Evolutionary conservation across 148 eudicot genomes (phyloP).

Genomic region (Beta vulgaris): DNA sequence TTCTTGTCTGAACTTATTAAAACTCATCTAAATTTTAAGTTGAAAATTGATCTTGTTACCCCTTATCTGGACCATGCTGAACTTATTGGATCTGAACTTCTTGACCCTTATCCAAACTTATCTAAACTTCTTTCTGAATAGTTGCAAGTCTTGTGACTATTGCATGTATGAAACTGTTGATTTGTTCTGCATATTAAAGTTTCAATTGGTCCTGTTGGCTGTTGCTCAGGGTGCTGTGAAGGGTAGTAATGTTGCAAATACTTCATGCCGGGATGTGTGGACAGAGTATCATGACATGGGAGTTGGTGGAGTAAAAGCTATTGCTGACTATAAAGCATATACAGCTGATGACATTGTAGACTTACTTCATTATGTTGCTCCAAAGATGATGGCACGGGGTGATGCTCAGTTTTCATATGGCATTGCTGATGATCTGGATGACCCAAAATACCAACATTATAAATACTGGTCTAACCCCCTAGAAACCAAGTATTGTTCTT

Average conservation of each 20-base stretch:
- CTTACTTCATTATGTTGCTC: conserved; percentile 82
- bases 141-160: too few species aligned
- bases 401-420: conserved; percentile 83
- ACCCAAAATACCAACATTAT: conserved; percentile 74
- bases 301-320: conserved; percentile 74
- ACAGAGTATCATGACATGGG: conserved; percentile 99
- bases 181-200: neutral
- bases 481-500: conserved; percentile 65
- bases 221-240: conserved; percentile 69
- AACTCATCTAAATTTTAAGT: too few species aligned
- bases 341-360: conserved; percentile 74
- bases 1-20: too few species aligned
- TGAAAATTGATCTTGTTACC: too few species aligned
- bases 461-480: conserved; percentile 97
- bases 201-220: conserved; percentile 4
- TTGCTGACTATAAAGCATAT: conserved; percentile 72
- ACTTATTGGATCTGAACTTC: too few species aligned
- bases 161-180: neutral
- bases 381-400: conserved; percentile 91
- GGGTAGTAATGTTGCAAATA: conserved; percentile 67
- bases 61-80: too few species aligned
- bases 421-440: conserved; percentile 82
- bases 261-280: conserved; percentile 85
- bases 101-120: too few species aligned
- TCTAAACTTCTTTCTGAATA: too few species aligned